Evolutionary conservation across 257 asterid species (phyloP), one percentile per base, ranked within the genome.

Genomic region (Prunella vulgaris): DNA sequence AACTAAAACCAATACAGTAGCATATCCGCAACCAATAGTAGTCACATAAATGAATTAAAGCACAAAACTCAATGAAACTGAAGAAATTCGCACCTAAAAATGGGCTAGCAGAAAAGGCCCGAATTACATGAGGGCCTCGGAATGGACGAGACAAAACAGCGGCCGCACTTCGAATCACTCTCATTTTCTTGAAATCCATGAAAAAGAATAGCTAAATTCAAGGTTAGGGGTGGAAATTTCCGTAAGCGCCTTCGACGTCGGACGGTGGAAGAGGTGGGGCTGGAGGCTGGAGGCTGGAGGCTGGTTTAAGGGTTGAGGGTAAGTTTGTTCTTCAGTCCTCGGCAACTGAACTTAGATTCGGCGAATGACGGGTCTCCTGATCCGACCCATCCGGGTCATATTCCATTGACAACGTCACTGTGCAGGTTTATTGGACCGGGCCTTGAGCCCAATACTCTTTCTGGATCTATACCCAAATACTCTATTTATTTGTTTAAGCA

Each of bases 31-130:
- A 65, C 42, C 56, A 68, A 42, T 21, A 17, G 9, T 10, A 35
- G 14, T 7, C 21, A 33, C n/a, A 5, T 1, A 18, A 12, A 32
- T 4, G 5, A 63, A 77, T 35, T 22, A 67, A 18, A 15, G 58
- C 52, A 27, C 9, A 54, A 63, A 69, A 5, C 54, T 1, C 17
- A 56, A 14, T 9, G 10, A 4, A 27, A 42, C 30, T 2, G 6
- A 9, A 44, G 33, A 73, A 38, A 21, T 3, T 10, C 33, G 40
- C 72, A 85, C 93, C 84, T 42, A 71, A 58, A 64, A 59, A 49
- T 7, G 75, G 40, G 58, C 60, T 74, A 22, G 87, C 81, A 6
- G 90, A 87, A 62, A 85, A 79, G 3, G 70, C 66, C 69, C 95
- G 78, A 48, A 48, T 30, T 20, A 38, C 42, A 61, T 32, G 68